A percentile compares a stretch with the other conserved stretches of the same genome.
Conservation (phyloP, 2,329 filamentous ascomycete genomes). For the Helotiales sp. region DNA sequence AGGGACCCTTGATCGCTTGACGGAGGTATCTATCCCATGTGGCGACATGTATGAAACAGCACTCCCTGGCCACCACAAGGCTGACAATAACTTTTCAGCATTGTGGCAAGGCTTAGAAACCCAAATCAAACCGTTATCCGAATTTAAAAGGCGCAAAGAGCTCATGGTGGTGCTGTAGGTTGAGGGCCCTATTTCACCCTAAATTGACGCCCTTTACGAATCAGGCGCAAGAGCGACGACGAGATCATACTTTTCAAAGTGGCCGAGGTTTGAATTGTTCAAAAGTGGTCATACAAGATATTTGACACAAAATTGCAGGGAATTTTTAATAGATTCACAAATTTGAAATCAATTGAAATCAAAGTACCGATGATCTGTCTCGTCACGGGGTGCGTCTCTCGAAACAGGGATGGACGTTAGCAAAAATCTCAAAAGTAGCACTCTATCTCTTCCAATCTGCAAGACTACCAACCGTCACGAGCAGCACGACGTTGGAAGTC, state of each 20-base stretch:
- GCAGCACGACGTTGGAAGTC: not conserved
- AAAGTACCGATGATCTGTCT: constrained; percentile 1
- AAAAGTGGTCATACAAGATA: constrained; percentile 2
- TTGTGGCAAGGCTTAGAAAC: constrained; percentile 20
- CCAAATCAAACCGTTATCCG: constrained; percentile 23
- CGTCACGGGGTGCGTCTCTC: constrained; percentile 4
- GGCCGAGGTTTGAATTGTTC: constrained; percentile 10
- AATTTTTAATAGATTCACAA: constrained; percentile 4
- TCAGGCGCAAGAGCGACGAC: constrained; percentile 12
- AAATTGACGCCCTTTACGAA: constrained; percentile 12
- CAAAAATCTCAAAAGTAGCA: not conserved
- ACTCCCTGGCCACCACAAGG: constrained; percentile 5
- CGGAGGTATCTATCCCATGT: not conserved
- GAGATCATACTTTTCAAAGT: constrained; percentile 19
- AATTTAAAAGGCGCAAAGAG: constrained; percentile 23
- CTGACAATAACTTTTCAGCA: constrained; percentile 14
- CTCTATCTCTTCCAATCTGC: not conserved
- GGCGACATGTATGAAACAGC: constrained; percentile 9
- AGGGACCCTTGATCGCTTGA: constrained; percentile 1
- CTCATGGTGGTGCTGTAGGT: constrained; percentile 22
- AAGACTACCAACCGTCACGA: not conserved
- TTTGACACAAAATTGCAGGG: constrained; percentile 3
- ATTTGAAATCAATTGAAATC: constrained; percentile 4
- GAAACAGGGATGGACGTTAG: not conserved
- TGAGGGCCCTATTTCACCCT: constrained; percentile 14